These are phyloP conservation scores for Danielia reshetovae DNA, from an alignment of 805 yeast species.

Conservation along the genomic window DNA sequence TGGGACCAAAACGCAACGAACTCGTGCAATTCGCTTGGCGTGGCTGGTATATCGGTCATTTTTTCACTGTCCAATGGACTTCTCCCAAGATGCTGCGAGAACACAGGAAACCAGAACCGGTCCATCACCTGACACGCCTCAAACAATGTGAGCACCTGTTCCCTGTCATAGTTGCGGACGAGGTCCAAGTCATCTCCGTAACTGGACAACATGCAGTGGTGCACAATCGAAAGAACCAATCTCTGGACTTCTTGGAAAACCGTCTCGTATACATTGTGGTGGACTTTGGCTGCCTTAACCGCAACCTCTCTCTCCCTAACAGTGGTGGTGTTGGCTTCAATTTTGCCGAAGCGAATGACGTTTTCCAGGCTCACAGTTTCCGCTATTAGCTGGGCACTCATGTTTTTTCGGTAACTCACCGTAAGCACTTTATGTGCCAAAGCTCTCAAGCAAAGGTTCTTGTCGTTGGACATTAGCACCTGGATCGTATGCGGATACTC, in stretches of 20 bases:
- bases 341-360: slow-evolving; percentile 18
- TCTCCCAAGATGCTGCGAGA: slow-evolving; percentile 43
- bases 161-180: slow-evolving; percentile 43
- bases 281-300: background rate
- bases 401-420: slow-evolving; percentile 45
- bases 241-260: slow-evolving; percentile 41
- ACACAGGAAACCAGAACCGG: slow-evolving; percentile 46
- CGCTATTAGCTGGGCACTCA: slow-evolving; percentile 45
- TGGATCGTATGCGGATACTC: slow-evolving; percentile 36
- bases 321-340: slow-evolving; percentile 4
- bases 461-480: slow-evolving; percentile 74
- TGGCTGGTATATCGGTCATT: slow-evolving; percentile 14
- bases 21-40: slow-evolving; percentile 20
- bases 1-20: slow-evolving; percentile 53
- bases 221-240: slow-evolving; percentile 44
- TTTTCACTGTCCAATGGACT: slow-evolving; percentile 1
- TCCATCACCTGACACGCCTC: slow-evolving; percentile 43
- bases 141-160: slow-evolving; percentile 27
- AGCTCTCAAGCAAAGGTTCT: slow-evolving; percentile 77
- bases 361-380: slow-evolving; percentile 38
- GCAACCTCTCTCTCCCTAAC: slow-evolving; percentile 8
- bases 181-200: slow-evolving; percentile 57
- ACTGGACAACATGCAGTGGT: slow-evolving; percentile 46
- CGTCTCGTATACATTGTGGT: slow-evolving; percentile 13
- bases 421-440: slow-evolving; percentile 63